A percentile compares a stretch with the other conserved stretches of the same genome.
phyloP scores from a whole-genome alignment of 192 early-diverging fungal genomes.

The Backusella tarrabulga region DNA sequence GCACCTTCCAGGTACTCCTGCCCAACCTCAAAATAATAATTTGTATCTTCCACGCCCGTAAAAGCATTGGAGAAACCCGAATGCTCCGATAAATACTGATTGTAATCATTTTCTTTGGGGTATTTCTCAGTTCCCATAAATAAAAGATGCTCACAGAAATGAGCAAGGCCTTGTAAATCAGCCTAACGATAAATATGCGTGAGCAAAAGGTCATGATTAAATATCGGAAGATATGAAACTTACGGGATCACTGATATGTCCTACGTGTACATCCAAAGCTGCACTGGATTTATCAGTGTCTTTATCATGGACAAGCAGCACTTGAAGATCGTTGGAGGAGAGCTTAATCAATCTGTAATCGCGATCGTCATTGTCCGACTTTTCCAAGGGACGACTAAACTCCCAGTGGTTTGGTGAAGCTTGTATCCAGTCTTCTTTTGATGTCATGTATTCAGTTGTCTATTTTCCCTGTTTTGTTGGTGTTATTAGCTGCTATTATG shows the following conservation, averaged over 20 bases:
- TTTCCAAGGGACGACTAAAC: slow-evolving; percentile 43
- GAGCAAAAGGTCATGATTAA: not conserved
- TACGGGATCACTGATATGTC: slow-evolving; percentile 75
- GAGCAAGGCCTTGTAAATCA: slow-evolving; percentile 77
- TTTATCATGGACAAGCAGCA: slow-evolving; percentile 69
- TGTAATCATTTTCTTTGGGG: slow-evolving; percentile 82
- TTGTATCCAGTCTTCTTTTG: slow-evolving; percentile 23
- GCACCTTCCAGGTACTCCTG: slow-evolving; percentile 57
- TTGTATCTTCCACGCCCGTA: slow-evolving; percentile 76
- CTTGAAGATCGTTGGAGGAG: slow-evolving; percentile 59
- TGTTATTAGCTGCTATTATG: not conserved
- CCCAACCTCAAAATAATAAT: slow-evolving; percentile 85
- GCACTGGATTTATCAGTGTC: slow-evolving; percentile 76
- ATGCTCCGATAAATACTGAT: slow-evolving; percentile 68
- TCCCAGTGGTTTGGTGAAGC: slow-evolving; percentile 15
- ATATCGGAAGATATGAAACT: not conserved
- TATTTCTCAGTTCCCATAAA: slow-evolving; percentile 73
- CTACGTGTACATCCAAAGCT: slow-evolving; percentile 82
- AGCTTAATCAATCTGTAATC: slow-evolving; percentile 59
- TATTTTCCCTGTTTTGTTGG: not conserved
- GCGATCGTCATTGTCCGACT: slow-evolving; percentile 62
- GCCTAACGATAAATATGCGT: slow-evolving; percentile 30
- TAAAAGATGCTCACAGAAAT: slow-evolving; percentile 80
- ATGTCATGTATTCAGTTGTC: not conserved
- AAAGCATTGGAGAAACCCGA: slow-evolving; percentile 82